Percentiles rank a stretch among this genome's conserved stretches.
Evolutionary conservation across 495 filamentous ascomycete genomes (phyloP).

Genomic region (Podospora appendiculata): DNA sequence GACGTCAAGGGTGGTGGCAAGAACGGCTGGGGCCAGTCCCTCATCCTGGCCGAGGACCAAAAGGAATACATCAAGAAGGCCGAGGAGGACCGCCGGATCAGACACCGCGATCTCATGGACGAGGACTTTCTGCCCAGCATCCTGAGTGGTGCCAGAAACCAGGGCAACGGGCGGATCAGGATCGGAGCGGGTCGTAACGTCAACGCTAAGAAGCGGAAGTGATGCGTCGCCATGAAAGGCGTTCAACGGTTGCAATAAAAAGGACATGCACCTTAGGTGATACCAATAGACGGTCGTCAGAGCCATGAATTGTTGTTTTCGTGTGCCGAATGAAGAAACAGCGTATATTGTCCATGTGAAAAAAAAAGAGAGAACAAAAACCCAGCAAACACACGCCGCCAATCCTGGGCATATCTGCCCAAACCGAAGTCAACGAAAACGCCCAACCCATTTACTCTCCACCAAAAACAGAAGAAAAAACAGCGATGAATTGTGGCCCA

Average conservation of each 20-base stretch:
- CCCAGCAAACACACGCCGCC: too few relatives aligned
- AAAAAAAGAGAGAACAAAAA: too few relatives aligned
- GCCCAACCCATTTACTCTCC: too few relatives aligned
- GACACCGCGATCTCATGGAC: constrained; percentile 84
- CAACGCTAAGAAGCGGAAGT: constrained; percentile 63
- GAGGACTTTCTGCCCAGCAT: constrained; percentile 87
- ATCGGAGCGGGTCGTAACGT: constrained; percentile 83
- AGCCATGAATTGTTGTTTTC: too few relatives aligned
- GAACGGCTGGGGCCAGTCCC: constrained; percentile 68
- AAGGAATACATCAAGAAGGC: constrained; percentile 75
- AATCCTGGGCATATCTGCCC: too few relatives aligned
- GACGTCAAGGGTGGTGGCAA: constrained; percentile 68
- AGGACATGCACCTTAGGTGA: not conserved
- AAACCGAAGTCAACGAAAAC: too few relatives aligned
- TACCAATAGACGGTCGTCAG: not conserved
- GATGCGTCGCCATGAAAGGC: not conserved
- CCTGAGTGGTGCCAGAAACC: constrained; percentile 66
- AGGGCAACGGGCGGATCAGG: constrained; percentile 56
- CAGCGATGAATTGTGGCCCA: too few relatives aligned
- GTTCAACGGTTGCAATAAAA: not conserved
- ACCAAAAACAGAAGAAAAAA: too few relatives aligned
- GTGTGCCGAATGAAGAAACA: too few relatives aligned
- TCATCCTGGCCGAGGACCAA: constrained; percentile 91
- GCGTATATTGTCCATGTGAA: too few relatives aligned
- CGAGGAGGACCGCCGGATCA: constrained; percentile 53